Conservation (phyloP, 495 filamentous ascomycete species). For the Xylaria telfairii region DNA sequence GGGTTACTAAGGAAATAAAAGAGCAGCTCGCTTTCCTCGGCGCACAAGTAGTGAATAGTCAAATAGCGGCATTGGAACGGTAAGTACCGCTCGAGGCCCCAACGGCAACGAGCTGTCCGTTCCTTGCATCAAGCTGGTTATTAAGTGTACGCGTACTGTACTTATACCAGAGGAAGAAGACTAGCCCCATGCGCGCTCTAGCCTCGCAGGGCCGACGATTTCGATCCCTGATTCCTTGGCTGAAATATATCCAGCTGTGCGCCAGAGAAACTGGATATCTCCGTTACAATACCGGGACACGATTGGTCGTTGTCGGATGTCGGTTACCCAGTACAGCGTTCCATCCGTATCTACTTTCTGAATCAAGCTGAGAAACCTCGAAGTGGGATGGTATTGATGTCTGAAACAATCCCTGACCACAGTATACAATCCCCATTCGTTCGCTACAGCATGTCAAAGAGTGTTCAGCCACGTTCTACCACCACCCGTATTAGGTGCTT, state of each 20-base stretch:
- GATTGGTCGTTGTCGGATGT: background rate
- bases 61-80: background rate
- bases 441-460: constrained; percentile 7
- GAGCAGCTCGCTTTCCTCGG: background rate
- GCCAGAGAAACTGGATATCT: background rate
- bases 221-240: background rate
- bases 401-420: constrained; percentile 11
- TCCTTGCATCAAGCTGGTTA: background rate
- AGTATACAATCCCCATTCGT: background rate
- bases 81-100: background rate
- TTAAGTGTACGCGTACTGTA: background rate
- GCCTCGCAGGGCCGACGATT: background rate
- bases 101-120: background rate
- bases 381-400: constrained; percentile 10
- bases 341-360: constrained; percentile 4
- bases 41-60: background rate
- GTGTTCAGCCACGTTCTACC: constrained; percentile 14
- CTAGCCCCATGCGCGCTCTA: background rate
- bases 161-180: background rate
- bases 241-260: background rate
- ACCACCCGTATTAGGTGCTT: background rate
- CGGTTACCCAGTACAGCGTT: background rate
- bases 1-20: background rate
- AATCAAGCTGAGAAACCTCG: constrained; percentile 6
- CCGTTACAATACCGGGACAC: background rate